phyloP scores from a whole-genome alignment of 1,139 yeast species.

The Geotrichum siamense region DNA sequence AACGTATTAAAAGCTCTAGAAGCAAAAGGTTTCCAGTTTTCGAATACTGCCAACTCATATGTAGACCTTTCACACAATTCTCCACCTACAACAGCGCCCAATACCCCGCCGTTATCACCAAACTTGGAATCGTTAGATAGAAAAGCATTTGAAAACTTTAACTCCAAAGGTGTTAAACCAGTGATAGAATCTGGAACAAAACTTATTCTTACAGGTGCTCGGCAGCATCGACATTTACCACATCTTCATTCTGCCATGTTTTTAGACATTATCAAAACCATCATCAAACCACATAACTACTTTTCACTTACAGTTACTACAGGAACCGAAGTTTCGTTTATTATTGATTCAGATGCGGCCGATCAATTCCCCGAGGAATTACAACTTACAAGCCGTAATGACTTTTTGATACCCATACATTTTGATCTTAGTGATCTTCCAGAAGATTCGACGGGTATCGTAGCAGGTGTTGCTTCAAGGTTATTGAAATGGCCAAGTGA shows the following conservation, averaged over 20 bases:
- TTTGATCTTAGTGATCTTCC: slow-evolving; percentile 53
- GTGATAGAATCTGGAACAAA: slow-evolving; percentile 38
- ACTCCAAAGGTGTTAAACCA: slow-evolving; percentile 31
- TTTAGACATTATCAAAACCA: slow-evolving; percentile 25
- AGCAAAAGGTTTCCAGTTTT: slow-evolving; percentile 41
- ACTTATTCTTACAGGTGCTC: slow-evolving; percentile 55
- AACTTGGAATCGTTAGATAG: slow-evolving; percentile 27
- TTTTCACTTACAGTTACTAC: slow-evolving; percentile 40
- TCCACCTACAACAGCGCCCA: background rate
- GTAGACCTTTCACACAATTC: slow-evolving; percentile 15
- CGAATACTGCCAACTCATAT: slow-evolving; percentile 35
- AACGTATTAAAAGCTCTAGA: slow-evolving; percentile 44
- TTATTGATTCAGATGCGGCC: slow-evolving; percentile 39
- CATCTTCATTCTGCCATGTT: slow-evolving; percentile 22
- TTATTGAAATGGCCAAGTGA: slow-evolving; percentile 6
- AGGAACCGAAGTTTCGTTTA: slow-evolving; percentile 50
- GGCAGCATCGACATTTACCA: slow-evolving; percentile 36
- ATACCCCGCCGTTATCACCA: slow-evolving; percentile 11
- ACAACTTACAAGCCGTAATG: slow-evolving; percentile 53
- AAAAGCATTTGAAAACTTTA: slow-evolving; percentile 41
- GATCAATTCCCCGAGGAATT: slow-evolving; percentile 32
- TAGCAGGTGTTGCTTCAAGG: slow-evolving; percentile 50
- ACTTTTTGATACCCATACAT: slow-evolving; percentile 49
- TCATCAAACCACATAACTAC: slow-evolving; percentile 41
- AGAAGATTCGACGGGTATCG: slow-evolving; percentile 58